These are phyloP conservation scores for Boechera retrofracta DNA, from an alignment of 345 rosid species.

Conservation along the genomic window DNA sequence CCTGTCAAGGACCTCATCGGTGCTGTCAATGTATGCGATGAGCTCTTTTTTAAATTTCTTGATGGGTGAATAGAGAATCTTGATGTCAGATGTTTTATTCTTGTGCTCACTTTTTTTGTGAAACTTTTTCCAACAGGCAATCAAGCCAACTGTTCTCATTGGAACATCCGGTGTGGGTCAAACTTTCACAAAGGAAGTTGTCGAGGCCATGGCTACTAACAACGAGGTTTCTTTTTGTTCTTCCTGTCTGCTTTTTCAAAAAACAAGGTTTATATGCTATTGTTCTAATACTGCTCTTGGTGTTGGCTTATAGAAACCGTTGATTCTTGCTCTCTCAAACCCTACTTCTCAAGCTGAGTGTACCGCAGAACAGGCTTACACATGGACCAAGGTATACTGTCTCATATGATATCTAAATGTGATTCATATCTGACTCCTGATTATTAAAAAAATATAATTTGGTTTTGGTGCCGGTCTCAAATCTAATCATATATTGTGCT, in stretches of 20 bases:
- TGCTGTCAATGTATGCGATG: constrained; percentile 69
- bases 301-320: constrained; percentile 69
- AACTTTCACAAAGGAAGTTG: constrained; percentile 89
- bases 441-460: constrained; percentile 10
- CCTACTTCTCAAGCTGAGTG: constrained; percentile 99
- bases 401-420: constrained; percentile 34
- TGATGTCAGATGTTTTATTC: constrained; percentile 2
- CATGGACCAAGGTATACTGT: constrained; percentile 77
- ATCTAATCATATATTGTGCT: constrained; percentile 33
- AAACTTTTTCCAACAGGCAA: constrained; percentile 57
- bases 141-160: constrained; percentile 89
- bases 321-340: constrained; percentile 92
- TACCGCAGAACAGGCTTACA: constrained; percentile 96
- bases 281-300: constrained; percentile 21
- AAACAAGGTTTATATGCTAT: not conserved
- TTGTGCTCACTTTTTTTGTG: constrained; percentile 12
- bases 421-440: not conserved
- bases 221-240: constrained; percentile 62
- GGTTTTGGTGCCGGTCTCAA: constrained; percentile 8
- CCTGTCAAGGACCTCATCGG: constrained; percentile 68
- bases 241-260: constrained; percentile 10
- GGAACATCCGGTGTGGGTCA: constrained; percentile 97
- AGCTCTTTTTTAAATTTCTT: constrained; percentile 11
- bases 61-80: not conserved
- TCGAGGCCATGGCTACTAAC: constrained; percentile 84